Evolutionary conservation across 257 asterid species (phyloP).

Genomic region (Fraxinus americana): DNA sequence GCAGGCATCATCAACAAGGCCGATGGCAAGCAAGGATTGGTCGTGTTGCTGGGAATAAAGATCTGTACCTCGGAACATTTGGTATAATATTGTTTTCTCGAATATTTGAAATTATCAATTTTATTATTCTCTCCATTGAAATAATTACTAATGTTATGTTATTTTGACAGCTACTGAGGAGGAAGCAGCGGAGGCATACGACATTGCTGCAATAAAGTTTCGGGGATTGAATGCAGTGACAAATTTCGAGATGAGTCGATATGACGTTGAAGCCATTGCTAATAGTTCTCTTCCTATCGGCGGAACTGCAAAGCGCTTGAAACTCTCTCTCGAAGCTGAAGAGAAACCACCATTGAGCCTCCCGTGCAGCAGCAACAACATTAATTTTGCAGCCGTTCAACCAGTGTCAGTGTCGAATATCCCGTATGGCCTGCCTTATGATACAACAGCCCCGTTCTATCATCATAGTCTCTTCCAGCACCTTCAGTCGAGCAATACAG

Average conservation of each 20-base stretch:
- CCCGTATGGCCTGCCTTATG: conserved; percentile 69
- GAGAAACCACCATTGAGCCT: conserved; percentile 40
- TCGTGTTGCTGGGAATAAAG: conserved; percentile 94
- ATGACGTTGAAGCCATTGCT: conserved; percentile 82
- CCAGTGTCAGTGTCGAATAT: conserved; percentile 40
- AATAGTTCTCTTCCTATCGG: conserved; percentile 87
- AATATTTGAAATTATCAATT: neutral
- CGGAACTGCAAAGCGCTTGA: conserved; percentile 77
- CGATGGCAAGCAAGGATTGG: conserved; percentile 99
- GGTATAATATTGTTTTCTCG: conserved; percentile 37
- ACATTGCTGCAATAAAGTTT: conserved; percentile 96
- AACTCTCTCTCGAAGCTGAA: conserved; percentile 59
- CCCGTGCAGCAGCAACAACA: conserved; percentile 33
- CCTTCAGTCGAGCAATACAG: conserved; percentile 29
- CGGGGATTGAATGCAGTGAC: conserved; percentile 88
- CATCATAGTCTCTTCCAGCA: conserved; percentile 68
- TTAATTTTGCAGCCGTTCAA: conserved; percentile 61
- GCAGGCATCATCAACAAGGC: conserved; percentile 99
- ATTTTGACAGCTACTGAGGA: conserved; percentile 79
- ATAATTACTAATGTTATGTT: neutral
- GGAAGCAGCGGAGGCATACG: conserved; percentile 99
- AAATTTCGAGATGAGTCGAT: conserved; percentile 89
- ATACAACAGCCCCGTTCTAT: conserved; percentile 41
- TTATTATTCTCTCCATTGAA: neutral
- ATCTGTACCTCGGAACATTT: conserved; percentile 90